A percentile compares a stretch with the other conserved stretches of the same genome.
These are phyloP conservation scores for Trifolium dubium DNA, from an alignment of 306 rosid species.

Conservation along the genomic window DNA sequence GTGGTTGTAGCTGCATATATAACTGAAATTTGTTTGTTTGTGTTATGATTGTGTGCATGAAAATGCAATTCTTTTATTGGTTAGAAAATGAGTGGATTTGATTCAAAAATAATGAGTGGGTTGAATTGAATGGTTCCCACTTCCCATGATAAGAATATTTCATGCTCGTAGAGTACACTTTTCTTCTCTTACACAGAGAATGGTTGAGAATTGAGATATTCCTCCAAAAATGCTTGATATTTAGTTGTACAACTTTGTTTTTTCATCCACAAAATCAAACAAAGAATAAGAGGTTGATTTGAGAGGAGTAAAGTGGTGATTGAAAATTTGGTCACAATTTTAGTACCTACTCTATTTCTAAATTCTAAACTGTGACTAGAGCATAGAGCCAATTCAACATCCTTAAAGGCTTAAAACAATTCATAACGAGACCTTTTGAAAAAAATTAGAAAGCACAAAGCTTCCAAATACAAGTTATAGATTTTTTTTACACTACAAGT, in stretches of 20 bases:
- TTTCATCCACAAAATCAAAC: slow-evolving; percentile 1
- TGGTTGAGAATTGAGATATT: not conserved
- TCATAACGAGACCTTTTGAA: no score
- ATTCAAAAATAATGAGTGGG: slow-evolving; percentile 13
- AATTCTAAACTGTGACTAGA: no score
- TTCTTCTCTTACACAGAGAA: not conserved
- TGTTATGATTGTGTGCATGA: slow-evolving; percentile 13
- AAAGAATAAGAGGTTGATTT: slow-evolving; percentile 11
- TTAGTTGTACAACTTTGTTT: not conserved
- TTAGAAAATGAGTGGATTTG: slow-evolving; percentile 26
- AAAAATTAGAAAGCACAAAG: no score
- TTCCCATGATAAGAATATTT: slow-evolving; percentile 20
- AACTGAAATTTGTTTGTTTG: slow-evolving; percentile 23
- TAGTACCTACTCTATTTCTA: no score
- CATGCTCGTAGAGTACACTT: not conserved
- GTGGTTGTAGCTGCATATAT: slow-evolving; percentile 11
- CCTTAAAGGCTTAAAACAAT: no score
- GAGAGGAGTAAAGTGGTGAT: slow-evolving; percentile 4
- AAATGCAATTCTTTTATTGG: slow-evolving; percentile 14
- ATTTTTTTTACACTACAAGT: no score
- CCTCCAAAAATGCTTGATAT: slow-evolving; percentile 3
- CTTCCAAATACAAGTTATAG: no score
- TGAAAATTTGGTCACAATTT: no score
- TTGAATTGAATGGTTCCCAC: not conserved
- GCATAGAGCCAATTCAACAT: no score